These are phyloP conservation scores for Shiraia bambusicola DNA, from an alignment of 2,329 filamentous ascomycete genomes.

Conservation along the genomic window DNA sequence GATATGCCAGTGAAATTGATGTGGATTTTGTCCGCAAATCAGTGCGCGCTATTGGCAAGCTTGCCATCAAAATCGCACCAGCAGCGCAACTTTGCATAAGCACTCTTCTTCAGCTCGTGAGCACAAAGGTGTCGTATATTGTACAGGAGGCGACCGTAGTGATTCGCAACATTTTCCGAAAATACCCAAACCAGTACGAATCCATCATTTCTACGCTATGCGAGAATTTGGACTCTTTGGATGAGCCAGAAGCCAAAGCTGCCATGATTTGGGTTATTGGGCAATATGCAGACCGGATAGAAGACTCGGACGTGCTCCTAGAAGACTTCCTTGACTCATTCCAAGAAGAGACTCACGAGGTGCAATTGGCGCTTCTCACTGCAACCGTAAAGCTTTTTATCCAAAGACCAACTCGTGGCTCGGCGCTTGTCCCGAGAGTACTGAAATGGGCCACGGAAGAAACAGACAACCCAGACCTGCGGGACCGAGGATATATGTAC, in stretches of 20 bases:
- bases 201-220: slow-evolving; percentile 95
- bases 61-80: slow-evolving; percentile 98
- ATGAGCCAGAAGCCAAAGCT: slow-evolving; percentile 96
- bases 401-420: slow-evolving; percentile 90
- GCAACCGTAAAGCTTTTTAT: slow-evolving; percentile 98
- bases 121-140: slow-evolving; percentile 98
- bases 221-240: slow-evolving; percentile 92
- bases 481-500: slow-evolving; percentile 98
- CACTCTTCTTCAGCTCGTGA: slow-evolving; percentile 85
- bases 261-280: slow-evolving; percentile 99
- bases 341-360: slow-evolving; percentile 90
- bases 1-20: slow-evolving; percentile 93
- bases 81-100: slow-evolving; percentile 90
- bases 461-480: slow-evolving; percentile 96
- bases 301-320: slow-evolving; percentile 89
- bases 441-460: slow-evolving; percentile 99
- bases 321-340: slow-evolving; percentile 96
- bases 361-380: slow-evolving; percentile 90
- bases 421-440: slow-evolving; percentile 89
- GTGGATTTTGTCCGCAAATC: slow-evolving; percentile 98
- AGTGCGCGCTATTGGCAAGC: slow-evolving; percentile 93
- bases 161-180: slow-evolving; percentile 98
- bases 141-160: slow-evolving; percentile 98
- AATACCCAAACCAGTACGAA: slow-evolving; percentile 98
- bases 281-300: slow-evolving; percentile 94